A percentile compares a stretch with the other conserved stretches of the same genome.
phyloP scores from a whole-genome alignment of 2,329 filamentous ascomycete genomes.

The Ascomycota sp. region DNA sequence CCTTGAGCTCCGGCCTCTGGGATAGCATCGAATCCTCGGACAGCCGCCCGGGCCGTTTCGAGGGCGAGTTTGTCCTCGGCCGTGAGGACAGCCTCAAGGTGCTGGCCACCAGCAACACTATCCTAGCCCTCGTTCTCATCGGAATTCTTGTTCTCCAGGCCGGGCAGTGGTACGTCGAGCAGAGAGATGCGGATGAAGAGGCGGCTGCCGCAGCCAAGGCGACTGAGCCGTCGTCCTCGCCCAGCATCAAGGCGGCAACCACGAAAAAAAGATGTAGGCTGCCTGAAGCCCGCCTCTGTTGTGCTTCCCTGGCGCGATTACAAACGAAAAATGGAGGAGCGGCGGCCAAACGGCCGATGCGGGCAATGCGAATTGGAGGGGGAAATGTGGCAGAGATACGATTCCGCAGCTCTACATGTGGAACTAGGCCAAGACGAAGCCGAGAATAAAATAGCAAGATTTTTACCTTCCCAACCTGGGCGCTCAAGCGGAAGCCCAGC shows the following conservation, averaged over 20 bases:
- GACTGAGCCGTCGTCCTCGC: constrained; percentile 6
- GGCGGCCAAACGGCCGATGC: too few relatives aligned
- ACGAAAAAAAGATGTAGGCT: constrained; percentile 17
- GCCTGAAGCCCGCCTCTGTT: neutral
- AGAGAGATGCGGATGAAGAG: constrained; percentile 69
- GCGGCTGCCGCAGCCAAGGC: constrained; percentile 37
- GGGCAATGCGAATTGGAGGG: too few relatives aligned
- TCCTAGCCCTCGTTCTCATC: constrained; percentile 76
- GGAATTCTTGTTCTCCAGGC: constrained; percentile 86
- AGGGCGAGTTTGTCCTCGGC: constrained; percentile 49
- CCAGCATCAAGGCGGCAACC: constrained; percentile 8
- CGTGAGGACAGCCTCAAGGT: constrained; percentile 83
- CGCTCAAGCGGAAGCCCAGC: too few relatives aligned
- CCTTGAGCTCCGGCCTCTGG: constrained; percentile 55
- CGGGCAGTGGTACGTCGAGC: constrained; percentile 95
- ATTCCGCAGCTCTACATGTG: too few relatives aligned
- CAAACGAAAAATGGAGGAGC: too few relatives aligned
- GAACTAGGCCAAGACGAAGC: too few relatives aligned
- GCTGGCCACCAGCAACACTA: constrained; percentile 85
- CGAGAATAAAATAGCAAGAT: too few relatives aligned
- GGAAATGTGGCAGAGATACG: too few relatives aligned
- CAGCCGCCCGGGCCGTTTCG: constrained; percentile 19
- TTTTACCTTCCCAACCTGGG: too few relatives aligned
- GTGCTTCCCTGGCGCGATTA: too few relatives aligned
- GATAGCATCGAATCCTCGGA: constrained; percentile 18